Evolutionary conservation across 345 rosid species (phyloP).

Genomic region (Orychophragmus violaceus): DNA sequence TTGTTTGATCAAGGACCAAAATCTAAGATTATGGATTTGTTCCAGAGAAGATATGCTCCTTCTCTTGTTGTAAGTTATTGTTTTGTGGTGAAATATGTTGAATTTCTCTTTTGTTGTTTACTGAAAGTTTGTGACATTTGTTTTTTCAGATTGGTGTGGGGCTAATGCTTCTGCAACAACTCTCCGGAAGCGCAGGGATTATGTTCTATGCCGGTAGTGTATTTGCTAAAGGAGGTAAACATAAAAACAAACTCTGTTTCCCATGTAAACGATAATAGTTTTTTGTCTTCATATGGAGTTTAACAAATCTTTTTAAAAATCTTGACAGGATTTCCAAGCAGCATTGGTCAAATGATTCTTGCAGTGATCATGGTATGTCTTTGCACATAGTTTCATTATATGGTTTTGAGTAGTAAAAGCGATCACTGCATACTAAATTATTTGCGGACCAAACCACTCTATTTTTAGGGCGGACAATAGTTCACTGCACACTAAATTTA

Average conservation of each 20-base stretch:
- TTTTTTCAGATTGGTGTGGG: slow-evolving; percentile 44
- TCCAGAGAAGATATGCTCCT: slow-evolving; percentile 43
- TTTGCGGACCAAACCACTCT: too few relatives aligned
- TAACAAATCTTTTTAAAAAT: background rate
- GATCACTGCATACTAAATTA: too few relatives aligned
- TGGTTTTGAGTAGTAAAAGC: too few relatives aligned
- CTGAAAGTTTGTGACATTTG: slow-evolving; percentile 22
- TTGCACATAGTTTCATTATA: background rate
- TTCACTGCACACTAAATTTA: too few relatives aligned
- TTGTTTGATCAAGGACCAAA: slow-evolving; percentile 28
- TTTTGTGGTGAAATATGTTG: background rate
- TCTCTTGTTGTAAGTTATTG: slow-evolving; percentile 35
- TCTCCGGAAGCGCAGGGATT: slow-evolving; percentile 36
- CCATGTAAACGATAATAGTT: background rate
- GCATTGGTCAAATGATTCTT: slow-evolving; percentile 34
- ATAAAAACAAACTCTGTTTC: slow-evolving; percentile 5
- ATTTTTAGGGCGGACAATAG: too few relatives aligned
- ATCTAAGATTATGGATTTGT: slow-evolving; percentile 32
- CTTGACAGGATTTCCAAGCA: slow-evolving; percentile 32
- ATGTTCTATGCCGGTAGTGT: slow-evolving; percentile 34
- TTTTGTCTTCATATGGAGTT: background rate
- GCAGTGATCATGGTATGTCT: slow-evolving; percentile 39
- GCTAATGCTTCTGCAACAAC: slow-evolving; percentile 44
- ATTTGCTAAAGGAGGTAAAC: slow-evolving; percentile 40
- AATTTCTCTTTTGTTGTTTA: slow-evolving; percentile 1